A percentile compares a stretch with the other conserved stretches of the same genome.
These are phyloP conservation scores for Begonia loranthoides DNA, from an alignment of 306 rosid species.

Conservation along the genomic window DNA sequence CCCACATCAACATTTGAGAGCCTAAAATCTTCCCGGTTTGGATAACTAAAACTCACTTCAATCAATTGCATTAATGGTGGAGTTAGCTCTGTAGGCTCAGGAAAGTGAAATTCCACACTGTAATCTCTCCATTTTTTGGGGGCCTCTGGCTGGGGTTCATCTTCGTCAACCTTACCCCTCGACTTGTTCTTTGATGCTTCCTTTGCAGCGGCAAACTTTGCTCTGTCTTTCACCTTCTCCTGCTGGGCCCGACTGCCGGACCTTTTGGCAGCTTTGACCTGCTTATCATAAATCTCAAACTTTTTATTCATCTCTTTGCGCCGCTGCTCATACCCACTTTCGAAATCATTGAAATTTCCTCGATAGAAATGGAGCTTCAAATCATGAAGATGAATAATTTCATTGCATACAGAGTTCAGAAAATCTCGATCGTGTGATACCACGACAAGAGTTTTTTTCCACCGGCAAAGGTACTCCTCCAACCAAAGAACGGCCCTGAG, in stretches of 20 bases:
- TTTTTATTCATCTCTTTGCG: slow-evolving; percentile 55
- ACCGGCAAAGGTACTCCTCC: slow-evolving; percentile 53
- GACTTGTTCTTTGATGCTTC: slow-evolving; percentile 34
- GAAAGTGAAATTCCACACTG: slow-evolving; percentile 45
- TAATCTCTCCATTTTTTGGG: slow-evolving; percentile 48
- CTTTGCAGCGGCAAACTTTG: slow-evolving; percentile 34
- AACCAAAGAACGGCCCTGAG: slow-evolving; percentile 60
- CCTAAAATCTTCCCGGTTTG: slow-evolving; percentile 44
- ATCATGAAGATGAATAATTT: slow-evolving; percentile 59
- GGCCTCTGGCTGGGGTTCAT: slow-evolving; percentile 33
- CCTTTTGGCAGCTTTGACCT: slow-evolving; percentile 44
- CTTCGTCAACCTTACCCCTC: slow-evolving; percentile 29
- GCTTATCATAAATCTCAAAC: slow-evolving; percentile 41
- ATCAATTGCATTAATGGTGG: slow-evolving; percentile 62
- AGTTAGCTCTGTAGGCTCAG: slow-evolving; percentile 57
- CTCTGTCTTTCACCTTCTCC: slow-evolving; percentile 47
- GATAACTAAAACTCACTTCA: slow-evolving; percentile 56
- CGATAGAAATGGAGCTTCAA: slow-evolving; percentile 54
- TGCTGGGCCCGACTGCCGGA: slow-evolving; percentile 38
- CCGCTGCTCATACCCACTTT: slow-evolving; percentile 57
- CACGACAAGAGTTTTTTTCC: slow-evolving; percentile 56
- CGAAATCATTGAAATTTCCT: slow-evolving; percentile 57
- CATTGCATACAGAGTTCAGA: slow-evolving; percentile 45
- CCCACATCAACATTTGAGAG: slow-evolving; percentile 43
- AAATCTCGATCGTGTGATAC: slow-evolving; percentile 54